Base-by-base conservation (phyloP, 2,329 filamentous ascomycete species). In the Ophiocordyceps australis region DNA sequence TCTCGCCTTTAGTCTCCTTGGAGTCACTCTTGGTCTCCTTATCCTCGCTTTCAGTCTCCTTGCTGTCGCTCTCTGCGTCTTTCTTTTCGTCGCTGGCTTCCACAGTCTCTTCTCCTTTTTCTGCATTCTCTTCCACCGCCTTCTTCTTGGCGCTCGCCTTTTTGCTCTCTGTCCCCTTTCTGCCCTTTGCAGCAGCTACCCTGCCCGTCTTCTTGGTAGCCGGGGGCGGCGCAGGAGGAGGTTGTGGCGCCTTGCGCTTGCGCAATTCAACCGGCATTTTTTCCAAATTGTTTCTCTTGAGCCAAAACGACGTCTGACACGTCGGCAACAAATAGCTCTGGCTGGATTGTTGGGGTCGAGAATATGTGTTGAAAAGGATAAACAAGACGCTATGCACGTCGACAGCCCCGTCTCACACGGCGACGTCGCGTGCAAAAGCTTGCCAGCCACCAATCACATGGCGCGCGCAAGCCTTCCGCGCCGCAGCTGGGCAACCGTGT, bases 231-330 rank as follows among this genome's bases (percentile, higher is more conserved):
- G 57, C 51, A 27, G 54, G 48, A 15, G 54, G 49, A 30, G 56
- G 49, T 39, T 52, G 54, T 27, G 57, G 57, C 36, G 64, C 62
- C 49, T 70, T 70, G 54, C 67, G 65, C 54, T 72, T 71, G 50
- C 67, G 59, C 22, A 72, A 54, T 40, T 62, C 62, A 38, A 62
- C 55, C 34, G 64, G 61, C 67, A 72, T 71, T 28, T 17, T 12
- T 27, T 8, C 25, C 14, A 11, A 9, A 14, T 20, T n/a, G 10
- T 8, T 18, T 15, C 22, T 13, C 22, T 14, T 17, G 7, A n/a
- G n/a, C n/a, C n/a, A n/a, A n/a, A n/a, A n/a, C n/a, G n/a, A n/a
- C n/a, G n/a, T n/a, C n/a, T n/a, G n/a, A n/a, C n/a, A n/a, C n/a
- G n/a, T n/a, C n/a, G n/a, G n/a, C n/a, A n/a, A n/a, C n/a, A n/a